Evolutionary conservation across 2,329 filamentous ascomycete genomes (phyloP).

Genomic region (Botrytis tulipae): DNA sequence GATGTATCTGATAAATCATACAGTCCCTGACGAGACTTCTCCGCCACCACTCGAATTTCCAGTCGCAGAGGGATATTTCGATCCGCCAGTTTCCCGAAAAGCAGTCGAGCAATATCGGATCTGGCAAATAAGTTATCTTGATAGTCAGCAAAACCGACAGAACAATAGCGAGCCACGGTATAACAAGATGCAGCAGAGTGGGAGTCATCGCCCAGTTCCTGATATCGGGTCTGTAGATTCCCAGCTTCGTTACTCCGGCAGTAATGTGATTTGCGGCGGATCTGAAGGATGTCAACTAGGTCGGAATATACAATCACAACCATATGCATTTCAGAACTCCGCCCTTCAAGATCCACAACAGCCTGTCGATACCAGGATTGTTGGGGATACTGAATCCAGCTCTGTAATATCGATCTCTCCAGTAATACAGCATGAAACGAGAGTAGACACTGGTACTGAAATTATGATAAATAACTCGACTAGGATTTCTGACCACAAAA

Average conservation of each 20-base stretch:
- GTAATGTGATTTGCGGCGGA: background rate
- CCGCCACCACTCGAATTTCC: background rate
- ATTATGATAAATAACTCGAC: no score
- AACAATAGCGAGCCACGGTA: background rate
- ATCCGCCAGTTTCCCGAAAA: background rate
- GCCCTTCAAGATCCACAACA: no score
- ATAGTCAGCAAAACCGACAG: background rate
- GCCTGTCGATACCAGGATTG: no score
- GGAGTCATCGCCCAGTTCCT: background rate
- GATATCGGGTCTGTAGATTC: background rate
- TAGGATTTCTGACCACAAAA: no score
- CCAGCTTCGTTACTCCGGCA: background rate
- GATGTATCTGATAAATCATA: background rate
- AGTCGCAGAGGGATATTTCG: background rate
- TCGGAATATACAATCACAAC: background rate
- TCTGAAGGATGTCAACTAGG: background rate
- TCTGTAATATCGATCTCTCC: no score
- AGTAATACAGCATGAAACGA: no score
- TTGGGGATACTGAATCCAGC: no score
- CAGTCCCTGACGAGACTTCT: background rate
- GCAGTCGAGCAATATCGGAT: background rate
- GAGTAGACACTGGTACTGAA: no score
- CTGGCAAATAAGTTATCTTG: background rate
- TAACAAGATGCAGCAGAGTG: background rate
- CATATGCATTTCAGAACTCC: no score